Base-by-base conservation (phyloP, 2,329 filamentous ascomycete species). In the Botrytis fragariae region DNA sequence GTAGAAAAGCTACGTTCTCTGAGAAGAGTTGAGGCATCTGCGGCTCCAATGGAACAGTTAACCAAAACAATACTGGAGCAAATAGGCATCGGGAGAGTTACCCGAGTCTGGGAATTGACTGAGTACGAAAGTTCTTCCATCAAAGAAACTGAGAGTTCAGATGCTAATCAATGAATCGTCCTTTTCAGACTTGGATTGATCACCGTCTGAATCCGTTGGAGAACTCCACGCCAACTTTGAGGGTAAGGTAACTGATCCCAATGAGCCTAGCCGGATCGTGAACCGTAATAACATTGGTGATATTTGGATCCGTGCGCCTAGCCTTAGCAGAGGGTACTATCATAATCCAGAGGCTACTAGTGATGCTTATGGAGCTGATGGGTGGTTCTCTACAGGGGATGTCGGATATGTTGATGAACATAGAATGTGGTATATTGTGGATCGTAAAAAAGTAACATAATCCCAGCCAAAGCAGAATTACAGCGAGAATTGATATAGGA, bases 381-480 rank as follows among this genome's bases (percentile, higher is more conserved):
- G 62, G 62, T 64, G 62, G 42, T 64, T 64, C 20, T 32, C 12
- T 42, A 64, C 62, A 1, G 42, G 84, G 0, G 84, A 86, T 71
- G 81, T 86, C 1, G 84, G 83, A 68, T 91, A 92, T 76, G 88
- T 93, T 77, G 93, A 97, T 79, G 84, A 87, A 57, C 86, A 92
- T 69, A 92, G 92, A 45, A 92, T 95, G 79, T 93, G 97, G 79
- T 97, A 91, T 84, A 95, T 97, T 80, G 97, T 94, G 1, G 95
- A 97, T 80, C 91, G 76, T 20, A 72, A 77, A 74, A 77, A 84
- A 78, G 82, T 85, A 73, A 78, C 18, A 45, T 45, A 5, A 44
- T 45, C 44, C n/a, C 29, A 35, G 16, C 18, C 9, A 5, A 32
- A 45, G n/a, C 18, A 64, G 9, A 64, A 12, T 45, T 22, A 12